A percentile compares a stretch with the other conserved stretches of the same genome.
These are phyloP conservation scores for Xeromyces bisporus DNA, from an alignment of 495 filamentous ascomycete genomes.

Conservation along the genomic window DNA sequence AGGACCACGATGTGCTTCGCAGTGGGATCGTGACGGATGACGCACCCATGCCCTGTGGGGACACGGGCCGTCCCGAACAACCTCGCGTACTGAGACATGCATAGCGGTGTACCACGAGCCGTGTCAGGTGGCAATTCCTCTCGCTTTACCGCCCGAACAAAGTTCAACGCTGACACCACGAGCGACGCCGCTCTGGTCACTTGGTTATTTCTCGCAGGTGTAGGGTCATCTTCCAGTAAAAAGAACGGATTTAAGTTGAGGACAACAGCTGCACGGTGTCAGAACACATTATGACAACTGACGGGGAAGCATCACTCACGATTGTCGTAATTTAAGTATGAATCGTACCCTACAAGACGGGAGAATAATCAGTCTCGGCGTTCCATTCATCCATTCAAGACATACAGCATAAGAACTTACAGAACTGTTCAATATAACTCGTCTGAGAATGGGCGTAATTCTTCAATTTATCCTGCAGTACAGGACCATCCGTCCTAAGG, in stretches of 20 bases:
- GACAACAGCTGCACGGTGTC: slow-evolving; percentile 55
- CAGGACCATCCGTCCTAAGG: slow-evolving; percentile 63
- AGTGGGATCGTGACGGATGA: slow-evolving; percentile 81
- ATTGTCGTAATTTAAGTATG: slow-evolving; percentile 95
- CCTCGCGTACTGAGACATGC: slow-evolving; percentile 96
- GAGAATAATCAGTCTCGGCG: background rate
- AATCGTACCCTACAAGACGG: slow-evolving; percentile 71
- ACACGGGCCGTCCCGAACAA: slow-evolving; percentile 91
- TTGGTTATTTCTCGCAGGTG: slow-evolving; percentile 87
- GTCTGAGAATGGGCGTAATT: slow-evolving; percentile 85
- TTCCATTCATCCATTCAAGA: slow-evolving; percentile 1
- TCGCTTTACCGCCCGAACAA: slow-evolving; percentile 80
- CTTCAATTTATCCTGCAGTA: slow-evolving; percentile 76
- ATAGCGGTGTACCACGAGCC: slow-evolving; percentile 62
- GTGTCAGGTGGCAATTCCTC: slow-evolving; percentile 90
- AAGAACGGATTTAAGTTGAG: slow-evolving; percentile 98
- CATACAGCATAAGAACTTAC: slow-evolving; percentile 38
- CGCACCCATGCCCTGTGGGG: slow-evolving; percentile 86
- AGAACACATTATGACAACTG: too few species aligned
- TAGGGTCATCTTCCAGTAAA: slow-evolving; percentile 91
- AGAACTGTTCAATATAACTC: slow-evolving; percentile 98
- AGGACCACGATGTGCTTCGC: slow-evolving; percentile 88
- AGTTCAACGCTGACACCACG: slow-evolving; percentile 75
- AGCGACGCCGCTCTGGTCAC: slow-evolving; percentile 88
- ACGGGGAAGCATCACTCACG: slow-evolving; percentile 28